Base-by-base conservation (phyloP, 192 early-diverging fungal species). In the Mortierella hygrophila region DNA sequence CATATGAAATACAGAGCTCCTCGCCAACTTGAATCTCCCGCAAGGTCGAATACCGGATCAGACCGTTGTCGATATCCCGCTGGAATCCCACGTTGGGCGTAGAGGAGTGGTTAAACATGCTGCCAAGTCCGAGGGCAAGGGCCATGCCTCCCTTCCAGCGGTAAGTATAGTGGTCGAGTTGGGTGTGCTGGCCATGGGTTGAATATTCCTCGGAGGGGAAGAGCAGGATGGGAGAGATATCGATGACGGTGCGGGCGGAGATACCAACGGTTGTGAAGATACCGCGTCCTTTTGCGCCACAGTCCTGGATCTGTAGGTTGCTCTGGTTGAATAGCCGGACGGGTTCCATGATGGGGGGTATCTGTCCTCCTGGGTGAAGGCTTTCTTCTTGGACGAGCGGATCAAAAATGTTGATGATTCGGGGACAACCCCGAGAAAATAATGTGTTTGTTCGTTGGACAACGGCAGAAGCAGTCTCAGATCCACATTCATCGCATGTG, bases 1-100 rank as follows among this genome's bases (percentile, higher is more conserved):
- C 93, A 83, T 94, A 94, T 15, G 91, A 93, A 38, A 94, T 94
- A 72, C 93, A 93, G 38, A 94, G 88, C 72, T 94, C 93, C 70
- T 94, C 93, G 11, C 88, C 90, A 10, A 88, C 52, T 3, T 72
- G 73, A 75, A 94, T 93, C 40, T 91, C 89, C 23, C 91, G 74
- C 23, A 92, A 65, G 10, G 93, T 88, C 1, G 89, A 77, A 47
- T 94, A 94, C 21, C 88, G 85, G 77, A 94, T 93, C 55, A 94
- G n/a, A 20, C 76, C 80, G 29, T 88, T 88, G 1, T 75, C 79
- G 76, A 92, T 88, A 71, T 94, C 93, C 41, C 93, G 87, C 57
- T 90, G 85, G 77, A 94, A 94, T 0, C 93, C 93, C 4, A 94
- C 89, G 68, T 93, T 94, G 44, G 93, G 91, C 0, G 79, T 65